phyloP scores from a whole-genome alignment of 1,139 yeast genomes.

The Saccharomyces pastorianus region DNA sequence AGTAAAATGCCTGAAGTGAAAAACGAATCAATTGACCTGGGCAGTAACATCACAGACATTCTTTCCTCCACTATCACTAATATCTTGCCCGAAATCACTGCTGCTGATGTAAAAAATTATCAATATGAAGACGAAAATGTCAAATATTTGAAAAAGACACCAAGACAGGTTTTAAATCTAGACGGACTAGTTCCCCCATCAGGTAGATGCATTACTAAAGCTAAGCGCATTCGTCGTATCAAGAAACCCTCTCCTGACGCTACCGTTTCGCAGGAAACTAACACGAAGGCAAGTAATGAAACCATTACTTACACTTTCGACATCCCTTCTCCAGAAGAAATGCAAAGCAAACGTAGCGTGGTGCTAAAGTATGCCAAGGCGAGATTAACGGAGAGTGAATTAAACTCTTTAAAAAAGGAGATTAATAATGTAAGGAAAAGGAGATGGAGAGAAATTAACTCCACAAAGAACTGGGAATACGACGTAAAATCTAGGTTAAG shows the following conservation, averaged over 20 bases:
- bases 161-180: slow-evolving; percentile 9
- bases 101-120: neutral
- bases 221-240: neutral
- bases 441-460: slow-evolving; percentile 82
- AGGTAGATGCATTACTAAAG: neutral
- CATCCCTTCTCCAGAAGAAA: slow-evolving; percentile 13
- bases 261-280: neutral
- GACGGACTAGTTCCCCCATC: slow-evolving; percentile 13
- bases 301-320: neutral
- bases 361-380: slow-evolving; percentile 23
- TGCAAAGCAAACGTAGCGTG: slow-evolving; percentile 30
- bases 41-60: neutral
- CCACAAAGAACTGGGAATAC: slow-evolving; percentile 75
- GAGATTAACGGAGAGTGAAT: slow-evolving; percentile 40
- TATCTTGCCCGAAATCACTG: slow-evolving; percentile 1
- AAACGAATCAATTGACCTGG: neutral
- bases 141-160: slow-evolving; percentile 4
- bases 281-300: neutral
- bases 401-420: slow-evolving; percentile 46
- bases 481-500: slow-evolving; percentile 73
- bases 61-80: slow-evolving; percentile 5
- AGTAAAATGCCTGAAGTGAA: neutral
- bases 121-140: neutral
- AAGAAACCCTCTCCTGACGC: neutral
- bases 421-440: slow-evolving; percentile 75